Evolutionary conservation across 495 filamentous ascomycete species (phyloP), one percentile per base, ranked within the genome.

Genomic region (Neurospora intermedia): DNA sequence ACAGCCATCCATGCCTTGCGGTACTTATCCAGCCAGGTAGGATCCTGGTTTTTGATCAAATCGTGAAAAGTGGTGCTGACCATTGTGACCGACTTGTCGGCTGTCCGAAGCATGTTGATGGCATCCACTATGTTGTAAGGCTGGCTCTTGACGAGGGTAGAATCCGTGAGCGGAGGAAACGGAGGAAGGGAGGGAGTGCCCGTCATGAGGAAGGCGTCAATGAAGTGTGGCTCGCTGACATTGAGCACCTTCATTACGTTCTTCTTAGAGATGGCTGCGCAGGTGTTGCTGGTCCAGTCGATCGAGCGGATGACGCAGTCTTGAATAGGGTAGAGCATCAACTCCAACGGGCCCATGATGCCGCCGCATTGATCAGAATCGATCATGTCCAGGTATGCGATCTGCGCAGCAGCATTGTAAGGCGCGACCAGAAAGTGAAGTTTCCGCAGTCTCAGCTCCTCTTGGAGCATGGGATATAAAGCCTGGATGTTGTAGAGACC

Each of bases 361-460:
- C 91, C 91, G 73, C 94, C 92, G 72, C 92, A 86, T 69, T 91
- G 88, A 45, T 89, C 88, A 38, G 85, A 90, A 66, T 89, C 85
- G 71, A 88, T 86, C 78, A 91, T 88, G 72, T 91, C 88, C 70
- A 97, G 89, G 80, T 96, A 94, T 66, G 91, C 90, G 72, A 99
- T 88, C 94, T 98, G 95, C 69, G 94, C 92, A 74, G 92, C 90
- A 62, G 95, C 93, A 77, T 90, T 92, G 82, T 94, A 98, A 4
- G 96, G 96, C 16, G 96, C 92, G 70, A 97, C 92, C 70, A 93
- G 87, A 79, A 94, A 97, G 45, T 92, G 86, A 54, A 97, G 84
- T 6, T 86, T 86, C 72, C 90, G 86, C 71, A 92, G 85, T 72
- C 85, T 82, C 42, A 98, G 85, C 42, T 94, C 89, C 46, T 86